Percentiles rank a stretch among this genome's conserved stretches.
These are phyloP conservation scores for Tricholoma sp. DNA, from an alignment of 768 basidiomycete genomes.

Conservation along the genomic window DNA sequence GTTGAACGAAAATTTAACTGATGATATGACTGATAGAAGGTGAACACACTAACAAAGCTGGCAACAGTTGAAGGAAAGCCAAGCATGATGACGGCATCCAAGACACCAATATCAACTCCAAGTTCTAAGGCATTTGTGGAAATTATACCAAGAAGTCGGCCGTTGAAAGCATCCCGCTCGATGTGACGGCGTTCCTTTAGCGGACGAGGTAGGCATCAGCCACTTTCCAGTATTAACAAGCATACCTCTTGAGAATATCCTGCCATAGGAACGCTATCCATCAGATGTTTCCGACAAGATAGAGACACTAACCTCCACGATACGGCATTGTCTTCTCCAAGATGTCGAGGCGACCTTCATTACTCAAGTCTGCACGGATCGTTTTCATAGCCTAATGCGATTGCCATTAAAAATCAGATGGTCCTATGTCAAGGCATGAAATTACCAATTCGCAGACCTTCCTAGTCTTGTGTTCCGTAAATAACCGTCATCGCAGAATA, in stretches of 20 bases:
- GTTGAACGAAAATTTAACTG: background rate
- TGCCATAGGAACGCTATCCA: conserved; percentile 17
- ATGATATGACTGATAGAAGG: background rate
- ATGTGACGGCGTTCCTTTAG: conserved; percentile 74
- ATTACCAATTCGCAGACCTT: conserved; percentile 78
- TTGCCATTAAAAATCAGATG: conserved; percentile 11
- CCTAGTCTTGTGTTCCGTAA: conserved; percentile 47
- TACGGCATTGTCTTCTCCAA: conserved; percentile 75
- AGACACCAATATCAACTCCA: conserved; percentile 84
- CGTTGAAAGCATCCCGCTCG: conserved; percentile 83
- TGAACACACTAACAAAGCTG: conserved; percentile 55
- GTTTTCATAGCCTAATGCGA: conserved; percentile 68
- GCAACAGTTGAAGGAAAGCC: conserved; percentile 79
- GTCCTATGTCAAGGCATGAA: background rate
- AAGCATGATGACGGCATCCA: conserved; percentile 87
- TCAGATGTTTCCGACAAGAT: background rate
- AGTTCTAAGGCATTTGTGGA: conserved; percentile 90
- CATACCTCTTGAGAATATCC: conserved; percentile 70
- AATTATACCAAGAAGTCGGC: conserved; percentile 77
- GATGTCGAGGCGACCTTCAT: conserved; percentile 73
- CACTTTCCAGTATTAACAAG: background rate
- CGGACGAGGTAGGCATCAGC: background rate
- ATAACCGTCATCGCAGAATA: background rate
- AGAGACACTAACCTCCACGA: conserved; percentile 57
- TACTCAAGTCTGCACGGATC: conserved; percentile 62